Evolutionary conservation across 164 flowering plant species (phyloP).

Genomic region (Macadamia integrifolia): DNA sequence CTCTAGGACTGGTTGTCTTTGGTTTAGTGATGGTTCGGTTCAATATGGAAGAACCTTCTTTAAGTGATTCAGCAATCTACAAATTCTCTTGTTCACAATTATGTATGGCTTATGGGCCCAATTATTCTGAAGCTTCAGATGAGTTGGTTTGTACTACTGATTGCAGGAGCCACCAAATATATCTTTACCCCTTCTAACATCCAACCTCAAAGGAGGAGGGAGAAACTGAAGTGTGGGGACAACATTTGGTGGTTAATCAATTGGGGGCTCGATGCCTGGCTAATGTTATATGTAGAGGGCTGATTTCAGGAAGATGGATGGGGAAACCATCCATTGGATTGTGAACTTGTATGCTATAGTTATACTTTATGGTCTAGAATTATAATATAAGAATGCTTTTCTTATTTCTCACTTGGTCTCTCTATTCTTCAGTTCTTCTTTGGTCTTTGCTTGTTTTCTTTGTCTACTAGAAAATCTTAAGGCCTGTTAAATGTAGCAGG

Average conservation of each 20-base stretch:
- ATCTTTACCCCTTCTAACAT: constrained; percentile 19
- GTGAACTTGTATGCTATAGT: constrained; percentile 16
- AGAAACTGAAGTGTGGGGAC: constrained; percentile 17
- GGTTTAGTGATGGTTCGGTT: not conserved
- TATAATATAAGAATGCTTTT: no score
- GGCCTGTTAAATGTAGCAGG: not conserved
- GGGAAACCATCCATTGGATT: constrained; percentile 10
- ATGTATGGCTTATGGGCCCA: constrained; percentile 2
- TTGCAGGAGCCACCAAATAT: constrained; percentile 12
- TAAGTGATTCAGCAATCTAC: constrained; percentile 7
- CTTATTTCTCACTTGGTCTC: no score
- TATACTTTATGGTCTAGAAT: no score
- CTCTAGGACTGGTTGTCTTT: constrained; percentile 11
- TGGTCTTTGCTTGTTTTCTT: not conserved
- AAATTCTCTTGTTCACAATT: not conserved
- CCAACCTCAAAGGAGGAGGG: constrained; percentile 13
- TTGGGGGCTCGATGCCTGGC: constrained; percentile 17
- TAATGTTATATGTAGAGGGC: constrained; percentile 9
- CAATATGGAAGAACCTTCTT: no score
- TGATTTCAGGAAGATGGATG: constrained; percentile 13
- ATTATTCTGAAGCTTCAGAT: not conserved
- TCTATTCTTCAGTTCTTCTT: no score
- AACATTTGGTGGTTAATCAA: constrained; percentile 20
- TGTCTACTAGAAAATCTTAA: not conserved
- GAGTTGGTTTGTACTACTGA: constrained; percentile 12